These are phyloP conservation scores for Aspergillus phoenicis DNA, from an alignment of 2,329 filamentous ascomycete species.

Conservation along the genomic window DNA sequence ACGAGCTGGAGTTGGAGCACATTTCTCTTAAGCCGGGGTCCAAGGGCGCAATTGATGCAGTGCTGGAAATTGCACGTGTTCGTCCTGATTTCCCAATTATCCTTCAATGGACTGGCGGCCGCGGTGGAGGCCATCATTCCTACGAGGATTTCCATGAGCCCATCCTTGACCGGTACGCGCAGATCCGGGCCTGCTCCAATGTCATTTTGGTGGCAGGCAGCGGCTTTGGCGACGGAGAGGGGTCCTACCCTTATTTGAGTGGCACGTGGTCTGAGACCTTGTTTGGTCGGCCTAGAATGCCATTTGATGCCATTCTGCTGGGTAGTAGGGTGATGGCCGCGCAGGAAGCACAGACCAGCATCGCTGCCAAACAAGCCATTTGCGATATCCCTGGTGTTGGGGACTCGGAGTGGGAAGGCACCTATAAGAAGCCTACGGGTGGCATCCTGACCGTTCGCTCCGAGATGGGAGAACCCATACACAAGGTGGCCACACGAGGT, in stretches of 20 bases:
- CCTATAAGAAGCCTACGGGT: not conserved
- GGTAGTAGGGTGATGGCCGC: slow-evolving; percentile 2
- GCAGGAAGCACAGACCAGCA: not conserved
- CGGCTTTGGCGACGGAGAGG: not conserved
- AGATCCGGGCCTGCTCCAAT: slow-evolving; percentile 1
- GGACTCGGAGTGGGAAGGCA: not conserved
- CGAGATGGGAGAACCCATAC: slow-evolving; percentile 3
- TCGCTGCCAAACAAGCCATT: not conserved
- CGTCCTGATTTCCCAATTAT: not conserved
- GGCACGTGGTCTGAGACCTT: not conserved
- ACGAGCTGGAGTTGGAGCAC: not conserved
- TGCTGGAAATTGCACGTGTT: not conserved
- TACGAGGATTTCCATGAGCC: slow-evolving; percentile 4
- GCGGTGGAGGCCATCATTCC: slow-evolving; percentile 1
- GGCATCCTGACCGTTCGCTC: not conserved
- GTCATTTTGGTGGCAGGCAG: not conserved
- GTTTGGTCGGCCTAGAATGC: not conserved
- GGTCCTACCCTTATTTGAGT: slow-evolving; percentile 1
- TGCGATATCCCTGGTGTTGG: not conserved
- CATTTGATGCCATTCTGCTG: slow-evolving; percentile 1
- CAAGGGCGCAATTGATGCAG: not conserved
- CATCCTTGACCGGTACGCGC: not conserved
- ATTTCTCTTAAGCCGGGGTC: not conserved
- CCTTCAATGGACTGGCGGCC: slow-evolving; percentile 3
- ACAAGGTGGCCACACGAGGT: slow-evolving; percentile 1